Evolutionary conservation across 2,329 filamentous ascomycete genomes (phyloP).

Genomic region (Colletotrichum orbiculare): DNA sequence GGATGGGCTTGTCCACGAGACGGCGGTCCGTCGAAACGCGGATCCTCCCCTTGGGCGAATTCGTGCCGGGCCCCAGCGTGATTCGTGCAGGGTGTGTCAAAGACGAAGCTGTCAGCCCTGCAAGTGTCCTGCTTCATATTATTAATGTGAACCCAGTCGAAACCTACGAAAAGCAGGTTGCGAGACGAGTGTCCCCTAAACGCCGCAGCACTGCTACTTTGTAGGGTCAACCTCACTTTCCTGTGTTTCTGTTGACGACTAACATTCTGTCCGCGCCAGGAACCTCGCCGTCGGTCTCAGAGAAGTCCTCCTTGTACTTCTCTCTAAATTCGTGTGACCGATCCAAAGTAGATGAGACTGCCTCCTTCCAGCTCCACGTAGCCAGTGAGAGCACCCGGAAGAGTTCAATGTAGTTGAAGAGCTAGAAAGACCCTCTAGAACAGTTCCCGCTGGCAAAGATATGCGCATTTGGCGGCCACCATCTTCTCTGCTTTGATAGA

Average conservation of each 20-base stretch:
- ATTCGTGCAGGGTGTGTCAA: slow-evolving; percentile 53
- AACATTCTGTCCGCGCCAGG: slow-evolving; percentile 60
- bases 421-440: slow-evolving; percentile 6
- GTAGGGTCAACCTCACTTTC: slow-evolving; percentile 62
- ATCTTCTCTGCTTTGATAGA: slow-evolving; percentile 7
- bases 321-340: slow-evolving; percentile 44
- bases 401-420: slow-evolving; percentile 13
- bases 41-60: slow-evolving; percentile 60
- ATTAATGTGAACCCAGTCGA: neutral
- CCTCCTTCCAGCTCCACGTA: slow-evolving; percentile 66
- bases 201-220: slow-evolving; percentile 35
- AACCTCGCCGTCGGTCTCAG: slow-evolving; percentile 60
- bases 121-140: slow-evolving; percentile 39
- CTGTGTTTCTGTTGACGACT: slow-evolving; percentile 70
- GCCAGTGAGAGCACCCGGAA: slow-evolving; percentile 68
- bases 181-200: neutral
- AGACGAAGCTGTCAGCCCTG: slow-evolving; percentile 52
- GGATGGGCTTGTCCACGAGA: slow-evolving; percentile 61
- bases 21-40: slow-evolving; percentile 66
- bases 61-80: slow-evolving; percentile 67
- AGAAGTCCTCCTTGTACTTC: slow-evolving; percentile 17
- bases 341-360: slow-evolving; percentile 68
- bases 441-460: slow-evolving; percentile 8
- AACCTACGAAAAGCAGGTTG: slow-evolving; percentile 6
- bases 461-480: slow-evolving; percentile 1